Base-by-base conservation (phyloP, 345 rosid species). In the Nasturtium officinale region DNA sequence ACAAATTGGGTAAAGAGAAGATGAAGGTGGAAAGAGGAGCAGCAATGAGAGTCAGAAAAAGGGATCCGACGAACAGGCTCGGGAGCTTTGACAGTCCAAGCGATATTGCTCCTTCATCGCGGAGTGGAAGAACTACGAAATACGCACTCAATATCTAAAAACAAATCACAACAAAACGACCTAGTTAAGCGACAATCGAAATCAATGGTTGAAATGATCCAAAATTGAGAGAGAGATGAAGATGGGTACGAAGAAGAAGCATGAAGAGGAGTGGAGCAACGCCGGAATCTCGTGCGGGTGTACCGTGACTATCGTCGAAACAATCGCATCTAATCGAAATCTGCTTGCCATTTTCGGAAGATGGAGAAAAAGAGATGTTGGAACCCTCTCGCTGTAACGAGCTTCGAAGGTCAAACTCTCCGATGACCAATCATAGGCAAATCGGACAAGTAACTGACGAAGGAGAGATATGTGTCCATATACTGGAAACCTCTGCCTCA, bases 61-160 rank as follows among this genome's bases (percentile, higher is more conserved):
- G 65, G 1, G 98, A 90, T 38, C 98, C 98, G 8, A 87, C 55
- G 67, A 93, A 93, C 3, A 90, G 83, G 18, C 84, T 81, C 0
- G 98, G 97, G 17, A 93, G 86, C 59, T 87, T 89, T 21, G 98
- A 90, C 48, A 93, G 77, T 0, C 97, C 97, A 0, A 93, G 83
- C 0, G 96, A 90, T 76, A 93, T 89, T 4, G 97, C 96, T 2
- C 96, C 96, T 52, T 94, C 97, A 29, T 94, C 97, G 26, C 96
- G 89, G 73, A 94, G 84, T 8, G 98, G 95, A 21, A 94, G 84
- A 76, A 91, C 89, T 69, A 90, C 89, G 66, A 94, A 94, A 61
- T 94, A 91, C 8, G 98, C 97, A 60, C 96, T 85, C 83, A 94
- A 72, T 72, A 91, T 85, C 98, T 94, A 57, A 26, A 30, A 55